phyloP scores from a whole-genome alignment of 176 grass and related monocot species.

The Zea mays region Zm-B73-REFERENCE-NAM-5.0 NC_050096.1:295154501-295155000 shows the following conservation, averaged over 20 bases:
- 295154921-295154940: conserved; percentile 90
- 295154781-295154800: conserved; percentile 96
- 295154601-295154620: background rate
- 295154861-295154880: conserved; percentile 87
- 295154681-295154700: conserved; percentile 85
- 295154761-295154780: conserved; percentile 84
- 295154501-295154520: background rate
- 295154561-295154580: background rate
- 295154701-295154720: conserved; percentile 97
- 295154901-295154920: conserved; percentile 97
- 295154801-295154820: conserved; percentile 91
- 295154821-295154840: conserved; percentile 94
- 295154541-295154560: background rate
- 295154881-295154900: conserved; percentile 93
- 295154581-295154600: background rate
- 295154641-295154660: conserved; percentile 10
- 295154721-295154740: conserved; percentile 97
- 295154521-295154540: background rate
- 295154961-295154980: background rate
- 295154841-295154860: conserved; percentile 98
- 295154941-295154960: conserved; percentile 54
- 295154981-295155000: too few relatives aligned
- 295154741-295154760: conserved; percentile 87
- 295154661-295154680: conserved; percentile 68
- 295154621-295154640: background rate